Conservation (phyloP, 179 eudicot genomes). For the Beta macrorhiza region DNA sequence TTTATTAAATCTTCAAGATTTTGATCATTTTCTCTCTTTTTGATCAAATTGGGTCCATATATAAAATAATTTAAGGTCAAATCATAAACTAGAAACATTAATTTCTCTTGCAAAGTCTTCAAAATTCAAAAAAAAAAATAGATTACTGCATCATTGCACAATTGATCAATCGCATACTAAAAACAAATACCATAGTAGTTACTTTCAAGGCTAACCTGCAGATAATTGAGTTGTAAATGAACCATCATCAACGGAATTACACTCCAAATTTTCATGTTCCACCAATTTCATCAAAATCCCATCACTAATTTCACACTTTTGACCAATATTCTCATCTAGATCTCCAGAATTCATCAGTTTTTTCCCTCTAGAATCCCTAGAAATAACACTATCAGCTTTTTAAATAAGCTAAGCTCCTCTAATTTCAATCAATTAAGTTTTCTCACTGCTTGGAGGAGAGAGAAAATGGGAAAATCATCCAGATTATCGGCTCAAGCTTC, state of each 20-base stretch:
- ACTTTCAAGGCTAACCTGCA: constrained; percentile 37
- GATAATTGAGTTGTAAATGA: constrained; percentile 26
- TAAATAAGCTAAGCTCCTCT: constrained; percentile 37
- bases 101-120: neutral
- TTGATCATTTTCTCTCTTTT: neutral
- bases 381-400: constrained; percentile 28
- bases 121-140: neutral
- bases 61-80: constrained; percentile 7
- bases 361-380: constrained; percentile 22
- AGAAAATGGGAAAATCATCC: neutral
- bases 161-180: neutral
- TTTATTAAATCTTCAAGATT: neutral
- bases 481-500: no score
- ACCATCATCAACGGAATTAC: constrained; percentile 24
- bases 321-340: constrained; percentile 36
- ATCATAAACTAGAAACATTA: neutral
- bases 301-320: constrained; percentile 25
- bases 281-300: constrained; percentile 20
- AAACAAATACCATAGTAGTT: neutral
- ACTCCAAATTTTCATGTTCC: constrained; percentile 22
- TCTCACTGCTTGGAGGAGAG: constrained; percentile 31
- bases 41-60: no score
- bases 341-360: constrained; percentile 21
- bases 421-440: constrained; percentile 26
- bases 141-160: no score